Evolutionary conservation across 305 asterid genomes (phyloP), one percentile per base, ranked within the genome.

Genomic region (Fraxinus sp.): DNA sequence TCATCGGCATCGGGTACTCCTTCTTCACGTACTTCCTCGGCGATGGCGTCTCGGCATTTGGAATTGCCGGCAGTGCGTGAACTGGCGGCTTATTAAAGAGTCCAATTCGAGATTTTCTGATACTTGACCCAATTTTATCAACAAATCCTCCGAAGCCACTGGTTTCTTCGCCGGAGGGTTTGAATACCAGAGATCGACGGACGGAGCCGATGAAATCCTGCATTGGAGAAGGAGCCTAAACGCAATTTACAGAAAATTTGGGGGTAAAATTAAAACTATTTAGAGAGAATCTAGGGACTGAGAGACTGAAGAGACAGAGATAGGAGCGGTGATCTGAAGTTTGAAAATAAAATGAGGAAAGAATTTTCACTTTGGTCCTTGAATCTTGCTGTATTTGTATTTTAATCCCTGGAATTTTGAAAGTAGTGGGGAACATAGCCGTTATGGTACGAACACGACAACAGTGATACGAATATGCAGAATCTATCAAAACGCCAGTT

Each of bases 151-250:
- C 95, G 64, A 91, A 91, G 79, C 97, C 91, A 78, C 86, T 86
- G 16, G 95, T 80, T 75, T 90, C 97, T 82, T 88, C 94, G 8
- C 90, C 89, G 26, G 93, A 52, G 6, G 94, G 97, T 78, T 92
- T 94, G 94, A 94, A 92, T 78, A 91, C 97, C 64, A 96, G 88
- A 75, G 99, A 96, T 89, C 95, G 93, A 77, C 98, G 95, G 55
- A 96, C 95, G 78, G 99, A 96, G 71, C 97, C 98, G 33, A 96
- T 87, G 84, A 96, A 93, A 76, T 93, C 98, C 74, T 92, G 98
- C 99, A 96, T 96, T 84, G 85, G 87, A 85, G 82, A 73, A 77
- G 86, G 41, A 76, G 32, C 1, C 28, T 76, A 39, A 68, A 22
- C 33, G 86, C 10, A 81, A 49, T 74, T 70, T 68, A 16, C 39